These are phyloP conservation scores for Stipa capillata DNA, from an alignment of 176 grass and related monocot genomes.

Conservation along the genomic window DNA sequence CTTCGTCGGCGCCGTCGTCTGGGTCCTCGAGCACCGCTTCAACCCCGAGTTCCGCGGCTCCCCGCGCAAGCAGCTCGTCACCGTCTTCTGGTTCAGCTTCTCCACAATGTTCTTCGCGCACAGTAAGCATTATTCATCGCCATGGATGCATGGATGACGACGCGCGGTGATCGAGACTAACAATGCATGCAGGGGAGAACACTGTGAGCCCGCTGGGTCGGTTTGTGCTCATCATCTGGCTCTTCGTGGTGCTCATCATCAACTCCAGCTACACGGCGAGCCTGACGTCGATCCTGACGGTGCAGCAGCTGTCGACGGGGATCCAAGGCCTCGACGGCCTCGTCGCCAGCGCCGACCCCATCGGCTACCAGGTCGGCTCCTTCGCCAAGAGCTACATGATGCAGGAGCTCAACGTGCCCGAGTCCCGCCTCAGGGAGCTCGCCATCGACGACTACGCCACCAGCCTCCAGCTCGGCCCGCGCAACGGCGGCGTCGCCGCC, in stretches of 20 bases:
- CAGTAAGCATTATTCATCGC: constrained; percentile 20
- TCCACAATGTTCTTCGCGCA: constrained; percentile 88
- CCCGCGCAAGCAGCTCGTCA: constrained; percentile 55
- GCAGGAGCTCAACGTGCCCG: constrained; percentile 59
- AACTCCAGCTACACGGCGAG: constrained; percentile 95
- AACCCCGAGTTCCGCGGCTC: constrained; percentile 65
- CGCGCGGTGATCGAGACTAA: too few species aligned
- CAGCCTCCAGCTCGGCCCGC: constrained; percentile 60
- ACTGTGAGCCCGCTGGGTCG: constrained; percentile 74
- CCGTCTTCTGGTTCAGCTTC: constrained; percentile 90
- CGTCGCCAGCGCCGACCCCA: constrained; percentile 46
- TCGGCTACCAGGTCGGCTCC: constrained; percentile 81
- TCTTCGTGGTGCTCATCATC: constrained; percentile 92
- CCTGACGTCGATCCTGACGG: constrained; percentile 90
- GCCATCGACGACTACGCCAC: constrained; percentile 47
- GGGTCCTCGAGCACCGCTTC: constrained; percentile 73
- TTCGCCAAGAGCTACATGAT: constrained; percentile 83
- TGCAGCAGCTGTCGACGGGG: constrained; percentile 83
- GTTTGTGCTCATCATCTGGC: constrained; percentile 81
- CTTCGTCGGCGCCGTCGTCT: constrained; percentile 72
- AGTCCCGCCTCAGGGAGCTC: constrained; percentile 48
- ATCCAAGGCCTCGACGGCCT: constrained; percentile 74
- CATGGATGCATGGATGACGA: too few species aligned
- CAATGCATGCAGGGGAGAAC: constrained; percentile 56
- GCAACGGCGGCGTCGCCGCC: constrained; percentile 63